phyloP scores from a whole-genome alignment of 2,329 filamentous ascomycete genomes.

The Exophiala mesophila region DNA sequence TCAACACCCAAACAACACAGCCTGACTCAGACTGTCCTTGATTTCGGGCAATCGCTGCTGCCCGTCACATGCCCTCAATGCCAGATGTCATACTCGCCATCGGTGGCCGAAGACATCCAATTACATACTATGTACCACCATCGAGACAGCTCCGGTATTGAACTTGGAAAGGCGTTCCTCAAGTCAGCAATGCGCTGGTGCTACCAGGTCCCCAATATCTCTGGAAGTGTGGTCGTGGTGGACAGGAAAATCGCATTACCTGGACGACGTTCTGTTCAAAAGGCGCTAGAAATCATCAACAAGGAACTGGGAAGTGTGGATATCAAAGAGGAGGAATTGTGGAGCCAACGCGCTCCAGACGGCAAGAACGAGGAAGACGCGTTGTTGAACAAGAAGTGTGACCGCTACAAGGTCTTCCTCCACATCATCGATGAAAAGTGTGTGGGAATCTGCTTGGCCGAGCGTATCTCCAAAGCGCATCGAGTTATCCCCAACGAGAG shows the following conservation, averaged over 20 bases:
- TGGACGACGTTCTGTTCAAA: constrained; percentile 49
- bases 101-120: constrained; percentile 55
- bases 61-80: constrained; percentile 56
- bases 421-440: constrained; percentile 59
- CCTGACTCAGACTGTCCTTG: constrained; percentile 58
- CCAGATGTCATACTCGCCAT: constrained; percentile 63
- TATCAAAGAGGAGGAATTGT: constrained; percentile 54
- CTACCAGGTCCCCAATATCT: constrained; percentile 46
- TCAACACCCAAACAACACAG: constrained; percentile 22
- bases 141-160: constrained; percentile 56
- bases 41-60: constrained; percentile 44
- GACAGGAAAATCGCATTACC: constrained; percentile 50
- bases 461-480: constrained; percentile 56
- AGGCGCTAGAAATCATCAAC: constrained; percentile 59
- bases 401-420: constrained; percentile 57
- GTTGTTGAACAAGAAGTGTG: constrained; percentile 26
- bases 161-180: constrained; percentile 55
- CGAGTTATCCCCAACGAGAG: constrained; percentile 35
- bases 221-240: constrained; percentile 54
- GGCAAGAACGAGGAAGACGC: constrained; percentile 31
- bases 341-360: constrained; percentile 46
- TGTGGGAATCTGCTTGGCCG: constrained; percentile 57
- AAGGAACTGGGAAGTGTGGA: constrained; percentile 57
- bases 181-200: constrained; percentile 49
- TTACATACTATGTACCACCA: constrained; percentile 62